Conservation (phyloP, 495 filamentous ascomycete genomes). For the Hypoxylon intermedium region DNA sequence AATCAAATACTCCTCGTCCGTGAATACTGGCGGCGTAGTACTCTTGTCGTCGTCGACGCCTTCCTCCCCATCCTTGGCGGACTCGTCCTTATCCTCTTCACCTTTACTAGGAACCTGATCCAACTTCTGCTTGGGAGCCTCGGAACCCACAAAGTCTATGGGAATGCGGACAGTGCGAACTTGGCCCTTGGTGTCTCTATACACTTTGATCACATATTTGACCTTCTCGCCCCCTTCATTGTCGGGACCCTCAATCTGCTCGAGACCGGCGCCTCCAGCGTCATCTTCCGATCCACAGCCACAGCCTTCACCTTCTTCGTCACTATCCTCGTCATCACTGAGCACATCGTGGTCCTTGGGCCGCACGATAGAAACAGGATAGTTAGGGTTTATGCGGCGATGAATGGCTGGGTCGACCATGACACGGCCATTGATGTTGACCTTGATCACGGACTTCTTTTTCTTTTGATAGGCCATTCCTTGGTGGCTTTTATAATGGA, state of each 20-base stretch:
- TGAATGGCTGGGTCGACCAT: conserved; percentile 92
- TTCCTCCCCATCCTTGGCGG: conserved; percentile 40
- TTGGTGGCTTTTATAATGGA: conserved; percentile 86
- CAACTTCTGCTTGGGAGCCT: conserved; percentile 66
- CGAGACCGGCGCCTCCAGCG: conserved; percentile 44
- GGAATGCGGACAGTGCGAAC: conserved; percentile 58
- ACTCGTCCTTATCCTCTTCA: conserved; percentile 53
- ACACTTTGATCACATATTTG: conserved; percentile 67
- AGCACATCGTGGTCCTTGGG: conserved; percentile 76
- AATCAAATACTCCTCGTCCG: conserved; percentile 84
- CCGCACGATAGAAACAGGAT: conserved; percentile 79
- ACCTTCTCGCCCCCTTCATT: conserved; percentile 62
- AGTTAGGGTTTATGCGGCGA: conserved; percentile 88
- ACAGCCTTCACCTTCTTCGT: conserved; percentile 59
- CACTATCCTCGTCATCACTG: conserved; percentile 64
- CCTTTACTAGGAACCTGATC: conserved; percentile 65
- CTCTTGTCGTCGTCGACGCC: conserved; percentile 40
- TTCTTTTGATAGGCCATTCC: conserved; percentile 86
- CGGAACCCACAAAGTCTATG: conserved; percentile 66
- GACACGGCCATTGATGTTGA: conserved; percentile 88
- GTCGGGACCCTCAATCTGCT: conserved; percentile 42
- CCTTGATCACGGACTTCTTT: conserved; percentile 77
- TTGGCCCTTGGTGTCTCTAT: conserved; percentile 68
- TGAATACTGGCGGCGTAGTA: conserved; percentile 64
- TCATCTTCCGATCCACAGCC: conserved; percentile 52